Evolutionary conservation across 345 rosid genomes (phyloP).

Genomic region (Pelargonium nanum): DNA sequence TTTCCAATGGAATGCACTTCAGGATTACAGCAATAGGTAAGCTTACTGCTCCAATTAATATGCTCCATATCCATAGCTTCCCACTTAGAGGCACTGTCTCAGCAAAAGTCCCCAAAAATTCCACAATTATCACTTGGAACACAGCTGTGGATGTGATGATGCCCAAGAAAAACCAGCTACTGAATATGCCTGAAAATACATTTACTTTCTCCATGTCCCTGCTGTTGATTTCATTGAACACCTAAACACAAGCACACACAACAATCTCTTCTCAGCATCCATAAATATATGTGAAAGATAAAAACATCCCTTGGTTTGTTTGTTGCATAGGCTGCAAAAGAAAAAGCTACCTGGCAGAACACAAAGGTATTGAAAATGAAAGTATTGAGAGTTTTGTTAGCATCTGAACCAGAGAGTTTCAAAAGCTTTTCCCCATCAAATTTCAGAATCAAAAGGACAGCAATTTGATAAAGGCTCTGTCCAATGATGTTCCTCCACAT

Average conservation of each 20-base stretch:
- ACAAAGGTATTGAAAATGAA: constrained; percentile 20
- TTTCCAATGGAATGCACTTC: constrained; percentile 50
- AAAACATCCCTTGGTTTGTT: background rate
- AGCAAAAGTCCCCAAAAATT: constrained; percentile 75
- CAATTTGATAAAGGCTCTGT: constrained; percentile 17
- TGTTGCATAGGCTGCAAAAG: background rate
- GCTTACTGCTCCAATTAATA: constrained; percentile 49
- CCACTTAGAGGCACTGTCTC: constrained; percentile 52
- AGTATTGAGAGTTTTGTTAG: constrained; percentile 14
- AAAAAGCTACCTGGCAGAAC: constrained; percentile 16
- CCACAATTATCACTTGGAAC: constrained; percentile 17
- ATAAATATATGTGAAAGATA: background rate
- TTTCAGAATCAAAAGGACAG: constrained; percentile 14
- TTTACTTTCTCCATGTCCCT: background rate
- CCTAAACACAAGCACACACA: background rate
- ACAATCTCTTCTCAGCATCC: background rate
- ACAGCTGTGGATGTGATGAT: background rate
- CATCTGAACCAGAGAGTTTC: constrained; percentile 5
- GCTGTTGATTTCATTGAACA: background rate
- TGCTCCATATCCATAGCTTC: constrained; percentile 25
- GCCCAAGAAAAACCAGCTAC: background rate
- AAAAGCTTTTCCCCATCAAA: constrained; percentile 14
- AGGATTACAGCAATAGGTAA: constrained; percentile 44
- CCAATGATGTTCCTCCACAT: constrained; percentile 21
- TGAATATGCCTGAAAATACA: background rate